A percentile compares a stretch with the other conserved stretches of the same genome.
Evolutionary conservation across 208 protist genomes (phyloP).

Genomic region (Phytomonas francai): DNA sequence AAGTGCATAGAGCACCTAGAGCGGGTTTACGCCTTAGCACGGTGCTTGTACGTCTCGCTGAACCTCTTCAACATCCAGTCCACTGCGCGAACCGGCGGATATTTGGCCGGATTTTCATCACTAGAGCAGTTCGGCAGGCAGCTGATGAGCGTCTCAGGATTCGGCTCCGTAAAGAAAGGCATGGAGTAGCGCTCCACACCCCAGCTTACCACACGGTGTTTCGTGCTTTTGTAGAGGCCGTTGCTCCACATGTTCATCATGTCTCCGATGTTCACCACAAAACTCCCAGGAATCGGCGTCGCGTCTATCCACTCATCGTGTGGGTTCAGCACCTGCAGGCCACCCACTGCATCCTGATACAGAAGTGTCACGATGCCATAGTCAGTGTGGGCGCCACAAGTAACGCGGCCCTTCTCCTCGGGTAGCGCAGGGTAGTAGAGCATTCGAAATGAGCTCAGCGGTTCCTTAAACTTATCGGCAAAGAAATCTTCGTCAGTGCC

Average conservation of each 20-base stretch:
- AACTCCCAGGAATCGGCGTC: conserved; percentile 42
- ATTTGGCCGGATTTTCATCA: conserved; percentile 48
- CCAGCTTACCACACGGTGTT: conserved; percentile 64
- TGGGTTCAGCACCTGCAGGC: conserved; percentile 52
- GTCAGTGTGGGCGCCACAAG: conserved; percentile 68
- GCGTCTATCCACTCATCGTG: conserved; percentile 60
- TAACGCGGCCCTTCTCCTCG: conserved; percentile 30
- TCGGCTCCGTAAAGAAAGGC: conserved; percentile 82
- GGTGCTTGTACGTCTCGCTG: conserved; percentile 64
- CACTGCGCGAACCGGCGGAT: conserved; percentile 33
- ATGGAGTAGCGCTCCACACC: conserved; percentile 67
- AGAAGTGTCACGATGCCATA: conserved; percentile 80
- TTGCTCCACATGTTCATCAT: conserved; percentile 86
- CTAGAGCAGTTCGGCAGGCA: conserved; percentile 62
- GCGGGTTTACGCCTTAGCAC: neutral
- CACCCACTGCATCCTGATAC: conserved; percentile 52
- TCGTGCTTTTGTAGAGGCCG: conserved; percentile 58
- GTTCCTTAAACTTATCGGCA: conserved; percentile 49
- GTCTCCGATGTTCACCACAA: conserved; percentile 84
- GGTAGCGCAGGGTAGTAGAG: conserved; percentile 65
- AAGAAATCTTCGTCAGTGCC: conserved; percentile 45
- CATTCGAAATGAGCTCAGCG: conserved; percentile 65
- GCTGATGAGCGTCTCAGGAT: conserved; percentile 48
- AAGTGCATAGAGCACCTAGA: neutral
- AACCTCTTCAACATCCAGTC: conserved; percentile 71